phyloP scores from a whole-genome alignment of 2,329 filamentous ascomycete species.

The Talaromyces sp. region DNA sequence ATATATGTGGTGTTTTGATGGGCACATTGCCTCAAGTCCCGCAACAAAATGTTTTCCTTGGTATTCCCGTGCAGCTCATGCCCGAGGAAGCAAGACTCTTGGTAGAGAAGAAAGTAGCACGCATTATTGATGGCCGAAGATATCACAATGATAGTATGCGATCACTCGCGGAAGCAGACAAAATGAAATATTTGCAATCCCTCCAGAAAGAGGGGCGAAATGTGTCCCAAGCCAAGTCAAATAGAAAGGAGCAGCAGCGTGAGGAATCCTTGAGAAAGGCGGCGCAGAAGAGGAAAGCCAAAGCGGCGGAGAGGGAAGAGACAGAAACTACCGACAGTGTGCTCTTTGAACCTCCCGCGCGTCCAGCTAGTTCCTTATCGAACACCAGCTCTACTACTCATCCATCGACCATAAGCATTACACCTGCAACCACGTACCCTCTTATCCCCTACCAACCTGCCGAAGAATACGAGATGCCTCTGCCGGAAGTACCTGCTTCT shows the following conservation, averaged over 20 bases:
- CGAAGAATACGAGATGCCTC: conserved; percentile 25
- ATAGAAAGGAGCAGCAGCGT: conserved; percentile 50
- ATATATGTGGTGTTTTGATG: conserved; percentile 80
- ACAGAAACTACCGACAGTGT: conserved; percentile 21
- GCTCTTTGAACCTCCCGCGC: conserved; percentile 25
- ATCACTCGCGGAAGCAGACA: conserved; percentile 56
- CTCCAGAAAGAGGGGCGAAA: conserved; percentile 55
- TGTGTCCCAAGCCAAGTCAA: conserved; percentile 45
- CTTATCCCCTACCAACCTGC: conserved; percentile 39
- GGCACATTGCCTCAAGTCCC: conserved; percentile 88
- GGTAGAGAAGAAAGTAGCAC: conserved; percentile 71
- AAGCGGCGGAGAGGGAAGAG: conserved; percentile 17
- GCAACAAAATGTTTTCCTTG: conserved; percentile 91
- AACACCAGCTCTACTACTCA: conserved; percentile 21
- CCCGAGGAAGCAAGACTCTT: conserved; percentile 83
- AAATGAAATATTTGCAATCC: conserved; percentile 58
- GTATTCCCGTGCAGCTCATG: conserved; percentile 83
- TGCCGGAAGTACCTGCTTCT: conserved; percentile 46
- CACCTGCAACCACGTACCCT: conserved; percentile 50
- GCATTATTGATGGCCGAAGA: conserved; percentile 73
- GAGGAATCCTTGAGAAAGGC: conserved; percentile 51
- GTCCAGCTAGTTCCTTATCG: conserved; percentile 6
- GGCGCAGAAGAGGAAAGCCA: conserved; percentile 32
- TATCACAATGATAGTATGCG: conserved; percentile 66
- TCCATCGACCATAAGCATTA: conserved; percentile 36